A percentile compares a stretch with the other conserved stretches of the same genome.
These are phyloP conservation scores for Cercospora sp. DNA, from an alignment of 2,329 filamentous ascomycete genomes.

Conservation along the genomic window DNA sequence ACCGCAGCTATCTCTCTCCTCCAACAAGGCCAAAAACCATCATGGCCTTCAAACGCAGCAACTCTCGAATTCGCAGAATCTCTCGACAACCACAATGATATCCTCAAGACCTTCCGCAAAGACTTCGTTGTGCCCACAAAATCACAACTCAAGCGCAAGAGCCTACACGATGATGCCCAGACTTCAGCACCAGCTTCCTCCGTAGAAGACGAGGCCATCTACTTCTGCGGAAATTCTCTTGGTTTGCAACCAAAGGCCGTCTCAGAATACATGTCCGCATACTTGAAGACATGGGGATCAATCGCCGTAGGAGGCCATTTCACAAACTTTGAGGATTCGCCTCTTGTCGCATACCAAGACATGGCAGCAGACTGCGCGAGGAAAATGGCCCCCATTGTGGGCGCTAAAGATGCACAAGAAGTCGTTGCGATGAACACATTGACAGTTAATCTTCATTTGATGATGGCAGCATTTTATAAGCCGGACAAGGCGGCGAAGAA, in stretches of 20 bases:
- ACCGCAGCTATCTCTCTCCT: slow-evolving; percentile 29
- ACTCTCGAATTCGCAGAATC: slow-evolving; percentile 31
- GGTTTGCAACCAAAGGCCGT: slow-evolving; percentile 76
- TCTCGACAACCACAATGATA: slow-evolving; percentile 28
- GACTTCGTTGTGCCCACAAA: slow-evolving; percentile 78
- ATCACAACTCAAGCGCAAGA: slow-evolving; percentile 65
- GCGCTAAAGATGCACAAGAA: slow-evolving; percentile 65
- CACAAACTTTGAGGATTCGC: slow-evolving; percentile 56
- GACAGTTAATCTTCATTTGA: slow-evolving; percentile 77
- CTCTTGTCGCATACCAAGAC: slow-evolving; percentile 71
- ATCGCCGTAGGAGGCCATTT: slow-evolving; percentile 81
- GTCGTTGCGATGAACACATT: slow-evolving; percentile 86
- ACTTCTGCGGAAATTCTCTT: slow-evolving; percentile 87
- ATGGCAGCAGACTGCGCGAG: slow-evolving; percentile 72
- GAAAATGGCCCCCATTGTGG: slow-evolving; percentile 70
- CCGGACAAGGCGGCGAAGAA: slow-evolving; percentile 56
- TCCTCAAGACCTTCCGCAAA: slow-evolving; percentile 26
- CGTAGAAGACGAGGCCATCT: slow-evolving; percentile 57
- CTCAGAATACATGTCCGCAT: slow-evolving; percentile 64
- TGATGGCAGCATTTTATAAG: slow-evolving; percentile 80
- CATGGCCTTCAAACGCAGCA: slow-evolving; percentile 30
- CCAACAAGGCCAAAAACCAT: slow-evolving; percentile 28
- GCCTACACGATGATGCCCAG: slow-evolving; percentile 43
- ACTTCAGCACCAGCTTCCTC: slow-evolving; percentile 22
- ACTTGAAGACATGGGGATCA: slow-evolving; percentile 79